A percentile compares a stretch with the other conserved stretches of the same genome.
Conservation (phyloP, 2,329 filamentous ascomycete genomes). For the Plenodomus tracheiphilus region DNA sequence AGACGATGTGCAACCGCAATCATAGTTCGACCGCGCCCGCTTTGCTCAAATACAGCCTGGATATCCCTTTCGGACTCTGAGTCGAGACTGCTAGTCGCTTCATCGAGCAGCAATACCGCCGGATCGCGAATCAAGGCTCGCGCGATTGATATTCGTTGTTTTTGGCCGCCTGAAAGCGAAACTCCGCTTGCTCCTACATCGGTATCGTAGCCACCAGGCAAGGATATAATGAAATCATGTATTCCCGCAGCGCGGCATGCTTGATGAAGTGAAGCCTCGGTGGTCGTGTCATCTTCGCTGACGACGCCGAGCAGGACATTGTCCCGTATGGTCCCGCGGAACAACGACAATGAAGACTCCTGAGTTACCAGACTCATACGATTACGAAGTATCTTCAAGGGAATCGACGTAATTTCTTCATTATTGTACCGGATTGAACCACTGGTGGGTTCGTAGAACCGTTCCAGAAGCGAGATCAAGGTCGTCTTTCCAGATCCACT, state of each 20-base stretch:
- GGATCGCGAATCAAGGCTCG: constrained; percentile 87
- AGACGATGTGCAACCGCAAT: constrained; percentile 93
- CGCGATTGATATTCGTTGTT: constrained; percentile 93
- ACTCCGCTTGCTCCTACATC: constrained; percentile 92
- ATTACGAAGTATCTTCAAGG: constrained; percentile 52
- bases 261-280: constrained; percentile 52
- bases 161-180: constrained; percentile 88
- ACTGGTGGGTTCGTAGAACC: constrained; percentile 84
- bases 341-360: constrained; percentile 51
- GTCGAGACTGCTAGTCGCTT: constrained; percentile 90
- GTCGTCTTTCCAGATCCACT: constrained; percentile 94
- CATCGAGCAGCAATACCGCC: constrained; percentile 87
- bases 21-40: constrained; percentile 77
- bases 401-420: constrained; percentile 57
- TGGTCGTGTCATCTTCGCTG: constrained; percentile 38
- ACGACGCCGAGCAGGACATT: constrained; percentile 53
- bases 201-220: constrained; percentile 89
- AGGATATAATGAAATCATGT: constrained; percentile 79
- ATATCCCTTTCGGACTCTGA: constrained; percentile 93
- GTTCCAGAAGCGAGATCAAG: constrained; percentile 85
- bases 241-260: constrained; percentile 73
- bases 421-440: constrained; percentile 71
- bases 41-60: constrained; percentile 85
- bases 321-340: constrained; percentile 51
- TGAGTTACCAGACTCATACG: constrained; percentile 70